Percentiles rank a stretch among this genome's conserved stretches.
Evolutionary conservation across 768 basidiomycete genomes (phyloP).

Genomic region (Mycena capillaripes): DNA sequence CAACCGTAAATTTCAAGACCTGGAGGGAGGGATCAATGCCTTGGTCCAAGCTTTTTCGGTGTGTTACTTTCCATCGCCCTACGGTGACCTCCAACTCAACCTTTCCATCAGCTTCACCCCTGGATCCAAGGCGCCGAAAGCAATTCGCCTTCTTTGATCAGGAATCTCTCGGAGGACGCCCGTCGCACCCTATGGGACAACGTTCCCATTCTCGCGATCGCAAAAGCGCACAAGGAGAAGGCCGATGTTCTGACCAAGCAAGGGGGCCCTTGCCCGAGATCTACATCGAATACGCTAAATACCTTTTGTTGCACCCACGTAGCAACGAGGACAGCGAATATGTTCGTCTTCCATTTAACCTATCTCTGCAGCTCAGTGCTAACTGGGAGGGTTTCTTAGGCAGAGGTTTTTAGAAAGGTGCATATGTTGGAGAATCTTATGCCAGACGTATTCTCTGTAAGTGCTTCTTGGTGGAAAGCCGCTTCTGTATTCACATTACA

Average conservation of each 20-base stretch:
- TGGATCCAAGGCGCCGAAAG: too few relatives aligned
- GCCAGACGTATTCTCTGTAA: too few relatives aligned
- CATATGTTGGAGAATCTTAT: too few relatives aligned
- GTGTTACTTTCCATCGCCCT: background rate
- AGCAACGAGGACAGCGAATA: slow-evolving; percentile 5
- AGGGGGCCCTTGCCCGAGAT: background rate
- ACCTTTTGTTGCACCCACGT: background rate
- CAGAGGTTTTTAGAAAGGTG: too few relatives aligned
- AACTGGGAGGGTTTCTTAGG: too few relatives aligned
- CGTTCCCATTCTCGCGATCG: background rate
- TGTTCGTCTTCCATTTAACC: too few relatives aligned
- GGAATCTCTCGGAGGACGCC: background rate
- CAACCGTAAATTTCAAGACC: background rate
- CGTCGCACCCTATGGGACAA: background rate
- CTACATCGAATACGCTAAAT: background rate
- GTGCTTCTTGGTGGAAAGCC: too few relatives aligned
- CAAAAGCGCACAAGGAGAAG: background rate
- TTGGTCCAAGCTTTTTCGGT: background rate
- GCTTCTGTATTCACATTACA: too few relatives aligned
- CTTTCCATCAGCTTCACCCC: background rate
- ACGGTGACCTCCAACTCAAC: background rate
- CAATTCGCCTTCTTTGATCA: too few relatives aligned
- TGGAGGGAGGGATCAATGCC: background rate
- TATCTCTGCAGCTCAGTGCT: too few relatives aligned
- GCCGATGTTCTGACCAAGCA: background rate